Conservation (phyloP, 257 asterid genomes). For the Capsicum pubescens region DNA sequence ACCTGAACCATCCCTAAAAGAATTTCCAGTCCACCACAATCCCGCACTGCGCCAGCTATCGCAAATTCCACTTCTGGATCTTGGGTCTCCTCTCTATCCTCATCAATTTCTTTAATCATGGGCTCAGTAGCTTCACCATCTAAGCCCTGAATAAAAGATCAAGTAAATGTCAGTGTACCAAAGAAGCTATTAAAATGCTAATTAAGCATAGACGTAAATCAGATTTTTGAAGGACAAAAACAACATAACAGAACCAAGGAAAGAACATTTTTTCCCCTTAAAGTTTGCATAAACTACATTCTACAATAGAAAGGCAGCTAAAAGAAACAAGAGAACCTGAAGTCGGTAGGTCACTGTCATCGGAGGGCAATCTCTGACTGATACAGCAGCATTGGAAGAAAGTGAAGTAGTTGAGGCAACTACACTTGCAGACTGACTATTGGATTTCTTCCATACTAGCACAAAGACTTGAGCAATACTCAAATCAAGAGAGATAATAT, state of each 20-base stretch:
- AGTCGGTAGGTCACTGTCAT: constrained; percentile 97
- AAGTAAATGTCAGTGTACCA: constrained; percentile 39
- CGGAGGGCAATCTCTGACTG: constrained; percentile 90
- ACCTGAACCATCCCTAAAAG: constrained; percentile 96
- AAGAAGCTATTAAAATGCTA: constrained; percentile 21
- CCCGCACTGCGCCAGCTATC: constrained; percentile 92
- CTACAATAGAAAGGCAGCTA: neutral
- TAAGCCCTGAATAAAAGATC: constrained; percentile 65
- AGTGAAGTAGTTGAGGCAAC: constrained; percentile 73
- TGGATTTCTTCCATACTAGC: constrained; percentile 96
- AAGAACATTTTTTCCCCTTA: constrained; percentile 17
- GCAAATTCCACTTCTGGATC: constrained; percentile 99
- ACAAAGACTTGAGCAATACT: constrained; percentile 93
- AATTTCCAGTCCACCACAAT: constrained; percentile 94
- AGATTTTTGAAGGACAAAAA: constrained; percentile 1
- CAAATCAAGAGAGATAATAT: constrained; percentile 92
- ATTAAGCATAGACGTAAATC: neutral
- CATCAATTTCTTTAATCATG: constrained; percentile 98
- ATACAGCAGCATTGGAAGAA: constrained; percentile 61
- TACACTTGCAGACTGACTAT: constrained; percentile 68
- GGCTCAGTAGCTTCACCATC: constrained; percentile 99
- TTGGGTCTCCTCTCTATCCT: constrained; percentile 98
- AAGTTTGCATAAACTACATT: constrained; percentile 13
- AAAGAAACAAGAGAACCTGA: constrained; percentile 61
- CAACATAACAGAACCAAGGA: constrained; percentile 9